A percentile compares a stretch with the other conserved stretches of the same genome.
Evolutionary conservation across 108 stramenopile genomes (phyloP).

Genomic region (Thalassiosira profunda): DNA sequence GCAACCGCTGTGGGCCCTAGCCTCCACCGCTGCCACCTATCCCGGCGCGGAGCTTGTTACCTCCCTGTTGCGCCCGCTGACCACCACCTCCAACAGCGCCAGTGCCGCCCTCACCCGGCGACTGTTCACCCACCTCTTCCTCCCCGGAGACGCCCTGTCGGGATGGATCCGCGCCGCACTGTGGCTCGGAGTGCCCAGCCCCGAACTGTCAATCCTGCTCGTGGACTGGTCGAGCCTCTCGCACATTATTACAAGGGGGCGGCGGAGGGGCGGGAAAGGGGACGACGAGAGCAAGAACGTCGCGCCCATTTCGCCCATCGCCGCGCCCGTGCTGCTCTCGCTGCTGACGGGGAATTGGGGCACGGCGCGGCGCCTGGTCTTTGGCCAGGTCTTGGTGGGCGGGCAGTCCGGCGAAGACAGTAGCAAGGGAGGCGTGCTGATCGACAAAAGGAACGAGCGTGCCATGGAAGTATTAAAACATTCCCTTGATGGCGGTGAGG

Average conservation of each 20-base stretch:
- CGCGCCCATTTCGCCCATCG: slow-evolving; percentile 40
- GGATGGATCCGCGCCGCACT: slow-evolving; percentile 55
- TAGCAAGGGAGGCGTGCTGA: slow-evolving; percentile 42
- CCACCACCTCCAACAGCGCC: slow-evolving; percentile 37
- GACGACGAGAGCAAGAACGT: not conserved
- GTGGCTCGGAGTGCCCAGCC: slow-evolving; percentile 69
- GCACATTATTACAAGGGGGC: slow-evolving; percentile 1
- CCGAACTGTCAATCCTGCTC: slow-evolving; percentile 75
- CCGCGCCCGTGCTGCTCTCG: slow-evolving; percentile 40
- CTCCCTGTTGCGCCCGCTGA: slow-evolving; percentile 64
- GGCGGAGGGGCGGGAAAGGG: not conserved
- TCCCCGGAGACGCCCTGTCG: slow-evolving; percentile 67
- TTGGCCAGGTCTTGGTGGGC: slow-evolving; percentile 66
- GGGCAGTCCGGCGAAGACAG: slow-evolving; percentile 43
- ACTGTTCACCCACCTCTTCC: slow-evolving; percentile 81
- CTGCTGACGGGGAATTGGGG: slow-evolving; percentile 43
- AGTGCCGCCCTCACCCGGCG: slow-evolving; percentile 47
- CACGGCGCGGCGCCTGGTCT: slow-evolving; percentile 58
- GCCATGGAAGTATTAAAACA: slow-evolving; percentile 59
- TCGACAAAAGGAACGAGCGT: slow-evolving; percentile 68
- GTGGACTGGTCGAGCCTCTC: slow-evolving; percentile 76
- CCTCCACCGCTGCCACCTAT: slow-evolving; percentile 55
- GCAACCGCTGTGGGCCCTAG: slow-evolving; percentile 71
- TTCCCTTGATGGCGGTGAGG: slow-evolving; percentile 6
- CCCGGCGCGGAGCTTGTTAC: slow-evolving; percentile 57